Evolutionary conservation across 345 rosid species (phyloP).

Genomic region (Physaria fendleri): DNA sequence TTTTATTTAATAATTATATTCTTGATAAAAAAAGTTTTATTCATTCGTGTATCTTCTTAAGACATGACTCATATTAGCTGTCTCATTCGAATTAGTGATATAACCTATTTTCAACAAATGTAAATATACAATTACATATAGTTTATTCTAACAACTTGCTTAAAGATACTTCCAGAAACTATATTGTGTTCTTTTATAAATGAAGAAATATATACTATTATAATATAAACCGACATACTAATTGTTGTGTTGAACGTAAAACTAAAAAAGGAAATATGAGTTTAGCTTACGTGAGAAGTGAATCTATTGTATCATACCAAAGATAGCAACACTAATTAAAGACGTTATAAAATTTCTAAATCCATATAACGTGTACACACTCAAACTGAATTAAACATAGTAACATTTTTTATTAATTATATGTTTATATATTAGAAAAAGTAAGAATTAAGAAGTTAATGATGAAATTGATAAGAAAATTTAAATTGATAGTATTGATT

Average conservation of each 20-base stretch:
- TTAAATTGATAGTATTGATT: background rate
- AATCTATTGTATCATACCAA: conserved; percentile 1
- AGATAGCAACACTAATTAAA: conserved; percentile 1
- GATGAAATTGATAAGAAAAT: background rate
- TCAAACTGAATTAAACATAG: background rate
- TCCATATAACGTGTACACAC: conserved; percentile 15
- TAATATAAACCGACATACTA: background rate
- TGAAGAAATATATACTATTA: no score
- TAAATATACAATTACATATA: no score
- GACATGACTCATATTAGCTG: no score
- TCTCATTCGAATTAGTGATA: no score
- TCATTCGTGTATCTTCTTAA: no score
- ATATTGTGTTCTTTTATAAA: no score
- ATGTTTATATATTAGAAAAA: background rate
- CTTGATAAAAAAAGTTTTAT: background rate
- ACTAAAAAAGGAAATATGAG: background rate
- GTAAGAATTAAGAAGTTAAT: background rate
- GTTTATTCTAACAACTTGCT: no score
- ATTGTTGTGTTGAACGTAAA: background rate
- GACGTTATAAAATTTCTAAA: conserved; percentile 1
- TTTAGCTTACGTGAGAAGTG: conserved; percentile 21
- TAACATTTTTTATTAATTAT: background rate
- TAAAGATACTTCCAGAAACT: no score
- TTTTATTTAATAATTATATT: background rate
- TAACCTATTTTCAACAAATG: no score